Evolutionary conservation across 345 rosid genomes (phyloP), one percentile per base, ranked within the genome.

Genomic region (Salix udensis): DNA sequence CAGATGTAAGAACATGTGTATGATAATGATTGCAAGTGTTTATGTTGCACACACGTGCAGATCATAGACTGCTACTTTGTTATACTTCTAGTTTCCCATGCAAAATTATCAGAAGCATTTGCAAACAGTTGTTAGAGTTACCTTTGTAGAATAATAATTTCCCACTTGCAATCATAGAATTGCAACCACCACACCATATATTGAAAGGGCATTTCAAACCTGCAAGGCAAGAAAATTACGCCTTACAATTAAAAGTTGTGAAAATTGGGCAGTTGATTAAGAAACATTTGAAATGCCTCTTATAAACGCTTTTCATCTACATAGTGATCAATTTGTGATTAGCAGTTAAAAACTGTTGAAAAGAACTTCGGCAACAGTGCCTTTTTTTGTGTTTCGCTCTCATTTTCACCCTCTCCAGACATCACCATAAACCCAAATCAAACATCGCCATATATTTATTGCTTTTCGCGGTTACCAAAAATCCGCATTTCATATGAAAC

Each of bases 131-230:
- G 31, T 15, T 69, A 71, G 37, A 67, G 3, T 1, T 84, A 92
- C 99, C 98, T 96, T 96, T 26, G 98, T 92, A 28, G 98, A 96
- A 85, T 94, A 94, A 82, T 96, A 96, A 83, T 92, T 92, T 71
- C 98, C 98, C 74, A 94, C 97, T 94, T 94, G 98, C 84, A 31
- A 31, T 31, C 98, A 96, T 91, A 76, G 94, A 89, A 78, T 85
- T 92, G 89, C 98, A 94, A 71, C 99, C 97, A 70, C 97, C 98
- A 75, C 98, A 94, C 99, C 99, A 96, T 72, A 94, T 74, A 81
- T 94, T 87, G 85, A 82, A 82, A 96, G 6, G 99, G 97, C 97
- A 96, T 94, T 84, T 96, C 99, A 11, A 96, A 96, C 90, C 98
- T 96, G 86, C 75, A 82, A 18, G 80, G 18, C 55, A 62, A 42